phyloP scores from a whole-genome alignment of 2,329 filamentous ascomycete species.

The Mycosphaerella sp. region DNA sequence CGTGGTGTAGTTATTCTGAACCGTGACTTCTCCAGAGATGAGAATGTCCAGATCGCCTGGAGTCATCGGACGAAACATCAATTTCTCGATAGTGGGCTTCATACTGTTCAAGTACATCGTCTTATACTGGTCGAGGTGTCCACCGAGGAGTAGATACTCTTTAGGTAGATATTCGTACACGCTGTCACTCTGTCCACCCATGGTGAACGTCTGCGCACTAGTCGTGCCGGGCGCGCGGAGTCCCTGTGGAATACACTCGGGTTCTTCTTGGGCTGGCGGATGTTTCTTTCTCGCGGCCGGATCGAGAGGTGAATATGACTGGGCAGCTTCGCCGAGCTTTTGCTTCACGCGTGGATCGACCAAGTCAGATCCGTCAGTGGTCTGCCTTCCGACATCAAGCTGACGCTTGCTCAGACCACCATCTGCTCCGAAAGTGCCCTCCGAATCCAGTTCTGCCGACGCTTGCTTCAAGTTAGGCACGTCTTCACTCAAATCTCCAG shows the following conservation, averaged over 20 bases:
- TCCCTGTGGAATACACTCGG: constrained; percentile 42
- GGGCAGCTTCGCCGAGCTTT: not conserved
- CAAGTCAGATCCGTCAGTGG: not conserved
- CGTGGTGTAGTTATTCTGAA: constrained; percentile 41
- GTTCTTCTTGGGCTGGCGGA: constrained; percentile 9
- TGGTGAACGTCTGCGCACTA: constrained; percentile 46
- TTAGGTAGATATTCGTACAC: constrained; percentile 55
- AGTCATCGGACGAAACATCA: constrained; percentile 73
- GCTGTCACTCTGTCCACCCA: constrained; percentile 52
- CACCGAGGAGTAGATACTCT: constrained; percentile 69
- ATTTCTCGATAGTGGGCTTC: constrained; percentile 61
- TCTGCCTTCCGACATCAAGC: not conserved
- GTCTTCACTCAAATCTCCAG: not conserved
- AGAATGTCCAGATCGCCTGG: constrained; percentile 63
- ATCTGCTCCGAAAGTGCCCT: not conserved
- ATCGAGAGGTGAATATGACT: not conserved
- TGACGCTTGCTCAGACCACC: constrained; percentile 2
- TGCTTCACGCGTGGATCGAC: not conserved
- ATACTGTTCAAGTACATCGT: constrained; percentile 64
- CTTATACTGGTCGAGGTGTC: constrained; percentile 63
- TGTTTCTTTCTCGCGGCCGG: not conserved
- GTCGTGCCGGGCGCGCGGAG: constrained; percentile 46
- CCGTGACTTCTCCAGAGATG: constrained; percentile 55
- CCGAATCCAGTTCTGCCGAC: constrained; percentile 4
- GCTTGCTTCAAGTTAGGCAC: constrained; percentile 7